These are phyloP conservation scores for Lactarius evosmus DNA, from an alignment of 768 basidiomycete genomes.

Conservation along the genomic window DNA sequence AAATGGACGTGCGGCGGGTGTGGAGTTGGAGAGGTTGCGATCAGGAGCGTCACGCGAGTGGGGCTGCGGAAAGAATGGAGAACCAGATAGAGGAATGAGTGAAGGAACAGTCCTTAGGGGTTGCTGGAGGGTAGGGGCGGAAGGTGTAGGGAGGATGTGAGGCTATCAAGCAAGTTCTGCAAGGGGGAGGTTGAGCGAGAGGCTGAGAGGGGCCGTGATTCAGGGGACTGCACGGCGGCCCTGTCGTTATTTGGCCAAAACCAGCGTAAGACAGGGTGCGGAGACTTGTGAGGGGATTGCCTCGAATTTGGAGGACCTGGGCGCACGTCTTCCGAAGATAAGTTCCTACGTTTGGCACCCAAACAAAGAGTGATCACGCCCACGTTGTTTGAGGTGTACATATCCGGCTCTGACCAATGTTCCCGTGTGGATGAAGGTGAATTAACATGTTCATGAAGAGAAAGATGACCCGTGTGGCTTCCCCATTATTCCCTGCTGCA, in stretches of 20 bases:
- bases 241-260: conserved; percentile 37
- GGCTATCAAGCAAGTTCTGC: conserved; percentile 38
- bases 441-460: neutral
- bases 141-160: conserved; percentile 36
- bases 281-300: conserved; percentile 20
- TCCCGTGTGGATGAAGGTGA: neutral
- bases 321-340: conserved; percentile 17
- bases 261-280: conserved; percentile 46
- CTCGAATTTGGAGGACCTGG: conserved; percentile 15
- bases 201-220: conserved; percentile 8
- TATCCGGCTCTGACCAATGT: conserved; percentile 1
- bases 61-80: conserved; percentile 55
- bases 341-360: neutral
- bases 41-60: conserved; percentile 61
- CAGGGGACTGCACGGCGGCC: conserved; percentile 39
- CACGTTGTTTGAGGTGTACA: conserved; percentile 17
- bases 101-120: conserved; percentile 32
- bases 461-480: too few relatives aligned
- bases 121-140: conserved; percentile 29
- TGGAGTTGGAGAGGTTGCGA: conserved; percentile 49
- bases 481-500: too few relatives aligned
- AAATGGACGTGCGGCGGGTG: conserved; percentile 25
- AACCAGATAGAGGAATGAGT: conserved; percentile 42
- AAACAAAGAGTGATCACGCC: neutral
- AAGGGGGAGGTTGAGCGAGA: conserved; percentile 30